Base-by-base conservation (phyloP, 2,329 filamentous ascomycete genomes). In the Stachybotrys chartarum region DNA sequence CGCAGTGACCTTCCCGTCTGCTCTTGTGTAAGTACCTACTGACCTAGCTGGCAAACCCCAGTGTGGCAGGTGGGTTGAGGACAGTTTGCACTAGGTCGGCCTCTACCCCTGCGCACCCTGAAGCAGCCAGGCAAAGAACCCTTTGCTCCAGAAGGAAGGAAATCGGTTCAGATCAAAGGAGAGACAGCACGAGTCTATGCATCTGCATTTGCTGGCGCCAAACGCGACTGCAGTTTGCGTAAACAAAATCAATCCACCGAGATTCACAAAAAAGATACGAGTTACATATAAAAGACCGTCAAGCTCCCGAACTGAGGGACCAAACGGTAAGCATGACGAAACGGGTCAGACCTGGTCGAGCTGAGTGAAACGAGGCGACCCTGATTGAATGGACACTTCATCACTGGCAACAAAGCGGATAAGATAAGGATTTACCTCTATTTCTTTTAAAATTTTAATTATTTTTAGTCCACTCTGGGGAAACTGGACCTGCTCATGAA, bases 41-140 rank as follows among this genome's bases (percentile, higher is more conserved):
- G 2, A 24, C 24, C 24, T 24, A 24, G 24, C 24, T 24, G 24
- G 24, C 24, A 24, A 24, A 44, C 16, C 32, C 14, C 12, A 54
- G 55, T 50, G 47, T 53, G 55, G 57, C 53, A 55, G 55, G 55
- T 50, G 55, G 60, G 55, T 53, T 59, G 59, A 66, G 63, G 64
- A 65, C 63, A 66, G 62, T 65, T 66, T 65, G 64, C 63, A 63
- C 57, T 53, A 60, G 24, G 44, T 48, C 17, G 32, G 42, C 35
- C 30, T 50, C 55, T 31, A 24, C 44, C 44, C 52, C 44, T 53
- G 52, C 52, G 44, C 18, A 47, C 10, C 24, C 51, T 44, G 32
- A n/a, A 12, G 45, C 39, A 49, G 46, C 18, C 39, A 42, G 35
- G 14, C 30, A 30, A 31, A 54, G 17, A n/a, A 55, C 24, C 24